phyloP scores from a whole-genome alignment of 208 protist species.

The Trypanosoma conorhini region DNA sequence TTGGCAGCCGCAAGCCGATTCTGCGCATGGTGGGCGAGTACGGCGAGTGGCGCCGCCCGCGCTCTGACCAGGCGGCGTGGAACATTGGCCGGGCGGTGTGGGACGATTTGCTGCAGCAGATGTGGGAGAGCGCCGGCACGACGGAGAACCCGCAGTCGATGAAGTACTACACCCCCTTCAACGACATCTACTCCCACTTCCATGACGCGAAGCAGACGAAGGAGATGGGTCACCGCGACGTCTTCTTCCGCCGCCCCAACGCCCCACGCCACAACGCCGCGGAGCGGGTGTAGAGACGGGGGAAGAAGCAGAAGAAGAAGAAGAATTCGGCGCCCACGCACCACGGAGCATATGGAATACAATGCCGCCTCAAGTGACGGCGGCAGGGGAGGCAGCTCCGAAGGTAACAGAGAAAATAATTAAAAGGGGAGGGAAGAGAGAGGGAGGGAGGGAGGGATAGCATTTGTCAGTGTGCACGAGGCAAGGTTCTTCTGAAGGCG shows the following conservation, averaged over 20 bases:
- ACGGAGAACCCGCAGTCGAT: constrained; percentile 89
- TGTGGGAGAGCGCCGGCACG: constrained; percentile 81
- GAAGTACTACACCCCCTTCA: constrained; percentile 93
- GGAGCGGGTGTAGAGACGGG: constrained; percentile 32
- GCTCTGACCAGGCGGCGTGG: constrained; percentile 74
- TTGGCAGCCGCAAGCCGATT: constrained; percentile 81
- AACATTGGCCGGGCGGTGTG: constrained; percentile 85
- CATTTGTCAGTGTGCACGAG: too few relatives aligned
- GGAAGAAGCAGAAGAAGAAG: too few relatives aligned
- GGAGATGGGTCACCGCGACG: constrained; percentile 87
- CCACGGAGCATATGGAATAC: too few relatives aligned
- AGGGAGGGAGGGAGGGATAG: not conserved
- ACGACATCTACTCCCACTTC: constrained; percentile 78
- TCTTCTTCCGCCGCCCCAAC: constrained; percentile 86
- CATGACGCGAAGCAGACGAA: constrained; percentile 83
- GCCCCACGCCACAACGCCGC: constrained; percentile 82
- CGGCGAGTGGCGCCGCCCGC: constrained; percentile 88
- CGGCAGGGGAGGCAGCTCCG: too few relatives aligned
- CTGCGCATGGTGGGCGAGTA: constrained; percentile 92
- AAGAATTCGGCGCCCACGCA: too few relatives aligned
- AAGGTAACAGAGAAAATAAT: too few relatives aligned
- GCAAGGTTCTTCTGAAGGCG: too few relatives aligned
- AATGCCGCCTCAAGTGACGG: too few relatives aligned
- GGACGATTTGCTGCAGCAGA: constrained; percentile 87
- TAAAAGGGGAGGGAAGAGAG: constrained; percentile 1